Base-by-base conservation (phyloP, 495 filamentous ascomycete genomes). In the Entonaema liquescens region DNA sequence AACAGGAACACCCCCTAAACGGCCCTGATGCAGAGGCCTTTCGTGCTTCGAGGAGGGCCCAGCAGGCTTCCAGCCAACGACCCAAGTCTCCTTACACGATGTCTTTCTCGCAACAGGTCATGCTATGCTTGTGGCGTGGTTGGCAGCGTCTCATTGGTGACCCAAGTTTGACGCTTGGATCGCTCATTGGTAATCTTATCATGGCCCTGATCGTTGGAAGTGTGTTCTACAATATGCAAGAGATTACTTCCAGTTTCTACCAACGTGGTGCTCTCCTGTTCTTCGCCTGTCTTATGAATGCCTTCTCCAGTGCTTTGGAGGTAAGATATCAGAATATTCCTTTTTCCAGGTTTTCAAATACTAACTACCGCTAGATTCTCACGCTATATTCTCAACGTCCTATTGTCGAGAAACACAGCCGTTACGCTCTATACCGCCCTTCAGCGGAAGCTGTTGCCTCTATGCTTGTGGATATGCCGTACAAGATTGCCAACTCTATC, bases 401-500 rank as follows among this genome's bases (percentile, higher is more conserved):
- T 1, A 97, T 98, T 73, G 93, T 98, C 61, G 94, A 97, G 74
- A 98, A 98, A 75, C 94, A 98, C 73, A 81, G 83, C 59, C 89
- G 90, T 66, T 98, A 97, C 76, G 94, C 94, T n/a, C 83, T 97
- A 21, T 97, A 97, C 72, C 94, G 97, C 75, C 92, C 94, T 0
- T 93, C 91, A 3, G 90, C 93, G 13, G 94, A 97, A 81, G 92
- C 93, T 2, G 84, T 96, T 56, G 88, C 93, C 2, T 93, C 90
- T 12, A 93, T 94, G 87, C 80, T 97, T 21, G 89, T 87, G 63
- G 94, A 97, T 72, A 72, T 97, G 71, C 94, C 94, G 0, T 92
- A 94, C 78, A 88, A 88, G 74, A 60, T 87, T 4, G 23, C 60
- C 31, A 86, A 84, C 53, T 56, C 79, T 1, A 75, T 87, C 55